phyloP scores from a whole-genome alignment of 495 filamentous ascomycete species.

The Tricharina praecox region DNA sequence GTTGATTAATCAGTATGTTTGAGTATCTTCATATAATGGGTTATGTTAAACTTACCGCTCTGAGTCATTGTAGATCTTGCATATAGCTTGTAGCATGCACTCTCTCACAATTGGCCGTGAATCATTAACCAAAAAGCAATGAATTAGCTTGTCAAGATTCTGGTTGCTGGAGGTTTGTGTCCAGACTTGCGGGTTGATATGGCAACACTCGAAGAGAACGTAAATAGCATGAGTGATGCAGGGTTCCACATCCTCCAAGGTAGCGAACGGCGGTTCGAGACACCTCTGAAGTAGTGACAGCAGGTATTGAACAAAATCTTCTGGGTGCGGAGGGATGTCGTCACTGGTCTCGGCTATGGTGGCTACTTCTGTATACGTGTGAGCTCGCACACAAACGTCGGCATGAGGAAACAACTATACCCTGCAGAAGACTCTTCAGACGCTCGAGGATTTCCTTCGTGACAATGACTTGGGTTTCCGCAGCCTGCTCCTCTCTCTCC shows the following conservation, averaged over 20 bases:
- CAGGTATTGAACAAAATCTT: conserved; percentile 24
- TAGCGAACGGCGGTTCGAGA: neutral
- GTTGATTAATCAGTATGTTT: too few relatives aligned
- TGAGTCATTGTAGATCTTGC: conserved; percentile 19
- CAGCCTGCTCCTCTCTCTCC: neutral
- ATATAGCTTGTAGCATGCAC: conserved; percentile 28
- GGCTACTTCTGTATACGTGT: neutral
- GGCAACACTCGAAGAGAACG: conserved; percentile 27
- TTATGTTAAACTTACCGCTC: conserved; percentile 19
- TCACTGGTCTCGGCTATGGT: neutral
- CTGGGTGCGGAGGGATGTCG: conserved; percentile 18
- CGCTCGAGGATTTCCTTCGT: conserved; percentile 20
- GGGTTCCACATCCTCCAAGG: neutral
- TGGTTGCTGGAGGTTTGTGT: conserved; percentile 30
- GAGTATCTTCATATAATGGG: too few relatives aligned
- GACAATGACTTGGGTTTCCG: conserved; percentile 7
- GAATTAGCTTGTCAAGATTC: conserved; percentile 32
- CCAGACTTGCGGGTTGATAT: conserved; percentile 39
- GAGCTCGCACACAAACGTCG: neutral
- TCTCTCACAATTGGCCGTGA: conserved; percentile 27
- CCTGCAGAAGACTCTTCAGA: conserved; percentile 20
- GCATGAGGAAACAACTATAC: conserved; percentile 5
- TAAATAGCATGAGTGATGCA: conserved; percentile 10
- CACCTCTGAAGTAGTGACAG: conserved; percentile 17
- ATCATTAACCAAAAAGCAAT: conserved; percentile 30